Evolutionary conservation across 176 grass and related monocot species (phyloP), one percentile per base, ranked within the genome.

Genomic region (Zoysia pacifica): DNA sequence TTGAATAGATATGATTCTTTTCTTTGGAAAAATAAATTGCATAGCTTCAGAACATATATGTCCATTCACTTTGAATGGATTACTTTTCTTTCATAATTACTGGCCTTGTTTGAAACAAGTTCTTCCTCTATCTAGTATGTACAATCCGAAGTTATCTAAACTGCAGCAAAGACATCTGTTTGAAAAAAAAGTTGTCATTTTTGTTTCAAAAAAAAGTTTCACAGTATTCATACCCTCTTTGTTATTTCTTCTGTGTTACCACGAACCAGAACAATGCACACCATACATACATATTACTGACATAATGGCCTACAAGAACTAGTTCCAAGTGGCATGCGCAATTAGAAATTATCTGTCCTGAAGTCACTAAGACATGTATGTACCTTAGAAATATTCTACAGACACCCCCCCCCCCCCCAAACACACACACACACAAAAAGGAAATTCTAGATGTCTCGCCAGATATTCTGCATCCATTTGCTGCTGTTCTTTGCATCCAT

Each of bases 1-100:
- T 53, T 81, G 18, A 59, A 55, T 74, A 55, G 43, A 37, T 52
- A 72, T 58, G 40, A 9, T 37, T 87, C 14, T 51, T 1, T 79
- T 28, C 6, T 51, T 45, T 37, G n/a, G 38, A 65, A 64, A 63
- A 65, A 14, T 8, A 65, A 65, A 45, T 78, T 40, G 0, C 9
- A 64, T 47, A 72, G 9, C 58, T 75, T 14, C 18, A 54, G 61
- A 72, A 72, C 38, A 0, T 73, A 48, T 60, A 18, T 62, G 18
- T 68, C 35, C 55, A 48, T 6, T 28, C 10, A 13, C 15, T 55
- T n/a, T n/a, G n/a, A n/a, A n/a, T n/a, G n/a, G n/a, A n/a, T n/a
- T n/a, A n/a, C n/a, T 39, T 52, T 2, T 3, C 20, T 20, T 72
- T 81, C 9, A 61, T 12, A 3, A 38, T 38, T 38, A 39, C n/a